phyloP scores from a whole-genome alignment of 345 rosid genomes.

The Hibiscus mutabilis region DNA sequence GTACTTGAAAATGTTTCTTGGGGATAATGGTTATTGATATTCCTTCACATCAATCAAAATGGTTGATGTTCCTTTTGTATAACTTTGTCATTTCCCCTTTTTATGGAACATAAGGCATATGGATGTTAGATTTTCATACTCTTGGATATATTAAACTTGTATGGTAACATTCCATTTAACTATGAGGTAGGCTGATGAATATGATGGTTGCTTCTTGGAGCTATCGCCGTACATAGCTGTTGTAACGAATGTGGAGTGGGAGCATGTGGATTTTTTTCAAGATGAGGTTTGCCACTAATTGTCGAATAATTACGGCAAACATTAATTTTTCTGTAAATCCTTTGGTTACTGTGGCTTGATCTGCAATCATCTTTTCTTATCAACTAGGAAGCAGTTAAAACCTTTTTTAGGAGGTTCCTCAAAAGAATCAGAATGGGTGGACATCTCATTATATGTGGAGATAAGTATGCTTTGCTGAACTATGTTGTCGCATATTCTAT shows the following conservation, averaged over 20 bases:
- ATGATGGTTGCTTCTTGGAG: slow-evolving; percentile 33
- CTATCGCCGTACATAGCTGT: slow-evolving; percentile 29
- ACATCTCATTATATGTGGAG: slow-evolving; percentile 28
- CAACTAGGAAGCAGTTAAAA: slow-evolving; percentile 20
- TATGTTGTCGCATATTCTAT: background rate
- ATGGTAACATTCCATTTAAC: background rate
- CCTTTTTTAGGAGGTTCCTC: slow-evolving; percentile 17
- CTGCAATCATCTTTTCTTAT: background rate
- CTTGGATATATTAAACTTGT: background rate
- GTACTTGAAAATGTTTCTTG: background rate
- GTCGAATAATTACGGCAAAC: background rate
- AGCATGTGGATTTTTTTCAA: slow-evolving; percentile 30
- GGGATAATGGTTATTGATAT: background rate
- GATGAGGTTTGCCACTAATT: slow-evolving; percentile 19
- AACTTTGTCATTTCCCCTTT: background rate
- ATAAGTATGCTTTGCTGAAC: slow-evolving; percentile 14
- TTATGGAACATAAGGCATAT: too few relatives aligned
- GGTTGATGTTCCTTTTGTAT: background rate
- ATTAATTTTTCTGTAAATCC: background rate
- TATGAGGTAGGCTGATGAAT: slow-evolving; percentile 30
- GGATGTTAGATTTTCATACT: background rate
- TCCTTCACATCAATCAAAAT: background rate
- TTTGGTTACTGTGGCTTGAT: background rate
- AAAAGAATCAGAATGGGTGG: slow-evolving; percentile 22
- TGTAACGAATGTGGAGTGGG: slow-evolving; percentile 33